phyloP scores from a whole-genome alignment of 768 basidiomycete genomes.

The Mycena polygramma region DNA sequence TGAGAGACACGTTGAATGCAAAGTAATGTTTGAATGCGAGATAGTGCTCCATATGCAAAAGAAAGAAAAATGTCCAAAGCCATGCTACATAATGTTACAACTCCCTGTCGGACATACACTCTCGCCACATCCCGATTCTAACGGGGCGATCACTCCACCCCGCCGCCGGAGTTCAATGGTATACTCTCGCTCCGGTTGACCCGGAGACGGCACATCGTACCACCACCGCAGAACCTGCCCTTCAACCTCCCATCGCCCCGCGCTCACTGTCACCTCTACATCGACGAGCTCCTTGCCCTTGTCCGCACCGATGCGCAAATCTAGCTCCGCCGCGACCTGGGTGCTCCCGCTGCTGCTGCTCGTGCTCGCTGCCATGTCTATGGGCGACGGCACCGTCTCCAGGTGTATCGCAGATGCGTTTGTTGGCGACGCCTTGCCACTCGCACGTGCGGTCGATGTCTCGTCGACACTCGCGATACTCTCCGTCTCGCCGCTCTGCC shows the following conservation, averaged over 20 bases:
- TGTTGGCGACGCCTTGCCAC: constrained; percentile 22
- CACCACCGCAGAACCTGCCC: constrained; percentile 68
- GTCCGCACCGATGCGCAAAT: constrained; percentile 32
- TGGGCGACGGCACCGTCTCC: constrained; percentile 7
- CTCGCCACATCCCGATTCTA: constrained; percentile 17
- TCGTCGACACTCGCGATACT: constrained; percentile 29
- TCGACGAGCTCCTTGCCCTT: constrained; percentile 51
- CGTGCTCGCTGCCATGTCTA: constrained; percentile 34
- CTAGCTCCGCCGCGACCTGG: constrained; percentile 23
- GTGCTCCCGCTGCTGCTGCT: constrained; percentile 35
- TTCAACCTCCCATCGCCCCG: constrained; percentile 57
- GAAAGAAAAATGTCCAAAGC: constrained; percentile 15
- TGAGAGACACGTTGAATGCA: not conserved
- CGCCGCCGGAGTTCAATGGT: constrained; percentile 52
- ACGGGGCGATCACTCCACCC: constrained; percentile 40
- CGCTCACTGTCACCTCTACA: constrained; percentile 59
- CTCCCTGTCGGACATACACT: constrained; percentile 31
- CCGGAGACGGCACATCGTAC: constrained; percentile 59
- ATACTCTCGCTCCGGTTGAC: constrained; percentile 50
- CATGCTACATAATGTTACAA: constrained; percentile 37
- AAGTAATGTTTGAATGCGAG: not conserved
- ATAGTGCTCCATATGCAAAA: constrained; percentile 6
- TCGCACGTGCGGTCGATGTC: not conserved
- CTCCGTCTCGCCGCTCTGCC: constrained; percentile 29
- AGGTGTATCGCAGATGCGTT: constrained; percentile 36